Conservation (phyloP, 768 basidiomycete genomes). For the Myochromella boudieri region DNA sequence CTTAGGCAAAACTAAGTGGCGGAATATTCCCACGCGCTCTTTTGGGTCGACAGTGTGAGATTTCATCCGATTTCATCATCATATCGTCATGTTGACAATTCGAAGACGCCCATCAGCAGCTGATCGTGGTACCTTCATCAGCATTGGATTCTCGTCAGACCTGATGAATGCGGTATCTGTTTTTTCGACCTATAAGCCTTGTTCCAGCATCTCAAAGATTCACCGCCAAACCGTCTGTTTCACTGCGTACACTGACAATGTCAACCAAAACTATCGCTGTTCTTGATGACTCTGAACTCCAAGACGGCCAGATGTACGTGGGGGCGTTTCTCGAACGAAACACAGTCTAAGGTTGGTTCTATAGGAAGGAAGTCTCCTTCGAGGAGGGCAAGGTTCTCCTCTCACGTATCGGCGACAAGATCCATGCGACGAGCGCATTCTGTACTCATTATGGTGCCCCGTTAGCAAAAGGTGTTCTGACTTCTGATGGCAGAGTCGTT, state of each 20-base stretch:
- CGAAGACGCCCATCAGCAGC: too few relatives aligned
- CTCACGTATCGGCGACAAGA: conserved; percentile 70
- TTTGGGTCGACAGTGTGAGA: too few relatives aligned
- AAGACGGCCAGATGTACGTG: conserved; percentile 65
- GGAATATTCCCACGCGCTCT: too few relatives aligned
- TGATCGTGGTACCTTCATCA: too few relatives aligned
- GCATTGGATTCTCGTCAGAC: too few relatives aligned
- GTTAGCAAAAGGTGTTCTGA: conserved; percentile 77
- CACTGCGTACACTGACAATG: conserved; percentile 37
- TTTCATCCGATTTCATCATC: too few relatives aligned
- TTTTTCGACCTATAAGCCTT: conserved; percentile 8
- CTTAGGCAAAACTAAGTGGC: too few relatives aligned
- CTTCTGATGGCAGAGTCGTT: conserved; percentile 74
- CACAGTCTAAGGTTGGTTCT: neutral
- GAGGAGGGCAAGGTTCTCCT: conserved; percentile 77
- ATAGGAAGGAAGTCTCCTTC: conserved; percentile 83
- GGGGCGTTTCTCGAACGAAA: neutral
- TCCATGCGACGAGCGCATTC: conserved; percentile 78
- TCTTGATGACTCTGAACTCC: conserved; percentile 53
- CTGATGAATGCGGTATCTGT: conserved; percentile 9
- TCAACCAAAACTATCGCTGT: conserved; percentile 55
- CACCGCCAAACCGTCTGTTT: too few relatives aligned
- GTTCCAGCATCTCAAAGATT: conserved; percentile 6
- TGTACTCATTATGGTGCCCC: conserved; percentile 95
- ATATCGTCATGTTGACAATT: too few relatives aligned